Base-by-base conservation (phyloP, 768 basidiomycete genomes). In the Cyclocybe aegerita region DNA sequence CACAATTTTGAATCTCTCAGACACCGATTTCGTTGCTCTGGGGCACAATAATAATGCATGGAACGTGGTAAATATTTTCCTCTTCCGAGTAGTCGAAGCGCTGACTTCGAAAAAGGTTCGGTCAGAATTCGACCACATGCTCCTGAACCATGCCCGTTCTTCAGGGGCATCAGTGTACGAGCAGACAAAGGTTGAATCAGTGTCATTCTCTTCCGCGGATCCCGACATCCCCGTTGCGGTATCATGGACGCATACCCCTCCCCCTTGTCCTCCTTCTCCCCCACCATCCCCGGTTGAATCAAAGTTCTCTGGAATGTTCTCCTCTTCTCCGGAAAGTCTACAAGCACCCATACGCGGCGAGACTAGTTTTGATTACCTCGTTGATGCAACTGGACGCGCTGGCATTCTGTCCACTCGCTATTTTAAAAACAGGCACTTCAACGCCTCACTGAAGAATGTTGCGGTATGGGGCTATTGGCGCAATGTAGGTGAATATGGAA, bases 381-480 rank as follows among this genome's bases (percentile, higher is more conserved):
- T 90, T 15, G 88, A 91, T 61, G 88, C 88, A 7, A 82, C 83
- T 10, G 88, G 88, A 36, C 80, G 88, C n/a, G 71, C 78, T 1
- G 88, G 88, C 0, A 58, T 91, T 45, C 71, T 91, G 66, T 88
- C 86, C 6, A 81, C 79, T 9, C 77, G 73, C 40, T 88, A 89
- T 60, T 67, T 89, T 23, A 84, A 83, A 61, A 87, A 86, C 60
- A 74, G 88, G 38, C 80, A 75, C 54, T 83, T 80, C 62, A 90
- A 88, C 49, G 75, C 78, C 33, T 82, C 83, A 3, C 61, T 91
- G 46, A 83, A 81, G 60, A 91, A 91, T 58, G 74, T 89, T 11
- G 88, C 88, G 3, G 72, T 85, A 15, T 91, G 88, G 88, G 88
- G 82, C 3, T 90, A 91, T 58, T 91, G 86, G 86, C 71, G 63